Evolutionary conservation across 257 asterid species (phyloP).

Genomic region (Ophiorrhiza pumila): DNA sequence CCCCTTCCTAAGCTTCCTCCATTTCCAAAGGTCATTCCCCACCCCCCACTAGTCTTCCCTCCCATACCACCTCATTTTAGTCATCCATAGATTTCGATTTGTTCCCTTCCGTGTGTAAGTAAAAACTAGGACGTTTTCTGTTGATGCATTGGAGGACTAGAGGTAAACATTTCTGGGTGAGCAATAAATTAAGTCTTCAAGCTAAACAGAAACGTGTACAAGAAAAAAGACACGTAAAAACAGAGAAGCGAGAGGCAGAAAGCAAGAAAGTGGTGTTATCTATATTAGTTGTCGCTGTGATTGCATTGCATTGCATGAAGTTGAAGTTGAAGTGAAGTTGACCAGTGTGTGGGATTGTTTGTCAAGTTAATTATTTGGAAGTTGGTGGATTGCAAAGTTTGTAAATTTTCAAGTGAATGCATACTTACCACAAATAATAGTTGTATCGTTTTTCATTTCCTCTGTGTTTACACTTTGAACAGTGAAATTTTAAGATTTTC

Average conservation of each 20-base stretch:
- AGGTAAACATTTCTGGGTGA: background rate
- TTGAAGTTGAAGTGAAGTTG: slow-evolving; percentile 3
- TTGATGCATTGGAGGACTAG: background rate
- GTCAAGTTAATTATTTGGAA: slow-evolving; percentile 2
- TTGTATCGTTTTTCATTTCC: background rate
- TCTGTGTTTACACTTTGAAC: slow-evolving; percentile 6
- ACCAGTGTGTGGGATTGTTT: slow-evolving; percentile 1
- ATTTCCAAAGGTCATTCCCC: slow-evolving; percentile 44
- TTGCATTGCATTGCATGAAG: background rate
- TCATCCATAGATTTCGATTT: slow-evolving; percentile 12
- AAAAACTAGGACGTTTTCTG: background rate
- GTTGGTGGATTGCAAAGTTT: background rate
- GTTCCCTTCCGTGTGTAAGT: background rate
- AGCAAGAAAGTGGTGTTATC: background rate
- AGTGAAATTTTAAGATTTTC: background rate
- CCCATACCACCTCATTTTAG: slow-evolving; percentile 50
- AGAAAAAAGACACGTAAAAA: background rate
- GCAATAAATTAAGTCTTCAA: background rate
- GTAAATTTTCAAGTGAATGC: slow-evolving; percentile 11
- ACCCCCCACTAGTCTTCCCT: slow-evolving; percentile 62
- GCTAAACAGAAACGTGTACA: background rate
- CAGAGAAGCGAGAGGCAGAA: background rate
- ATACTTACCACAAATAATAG: background rate
- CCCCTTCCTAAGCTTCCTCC: slow-evolving; percentile 56
- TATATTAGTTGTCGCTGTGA: background rate